phyloP scores from a whole-genome alignment of 2,329 filamentous ascomycete species.

The Colletotrichum sp. region DNA sequence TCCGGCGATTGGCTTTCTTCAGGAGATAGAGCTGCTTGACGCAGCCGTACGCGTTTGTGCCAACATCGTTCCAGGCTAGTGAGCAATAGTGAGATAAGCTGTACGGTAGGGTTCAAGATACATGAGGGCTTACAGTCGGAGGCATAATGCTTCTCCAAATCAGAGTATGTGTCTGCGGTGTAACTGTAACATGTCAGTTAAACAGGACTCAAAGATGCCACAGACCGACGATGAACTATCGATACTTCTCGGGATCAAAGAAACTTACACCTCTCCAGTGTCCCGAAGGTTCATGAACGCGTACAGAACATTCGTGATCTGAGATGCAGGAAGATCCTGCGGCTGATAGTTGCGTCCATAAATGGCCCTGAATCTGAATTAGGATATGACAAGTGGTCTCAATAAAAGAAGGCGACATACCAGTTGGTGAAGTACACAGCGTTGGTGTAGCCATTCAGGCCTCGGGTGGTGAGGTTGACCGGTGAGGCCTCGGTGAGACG shows the following conservation, averaged over 20 bases:
- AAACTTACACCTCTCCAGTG: slow-evolving; percentile 72
- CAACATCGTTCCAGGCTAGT: slow-evolving; percentile 13
- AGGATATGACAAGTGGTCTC: accelerated
- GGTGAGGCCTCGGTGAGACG: not conserved
- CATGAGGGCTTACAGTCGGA: slow-evolving; percentile 59
- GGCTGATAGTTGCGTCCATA: slow-evolving; percentile 78
- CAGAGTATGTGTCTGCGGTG: slow-evolving; percentile 73
- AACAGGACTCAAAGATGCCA: accelerated
- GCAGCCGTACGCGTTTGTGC: slow-evolving; percentile 76
- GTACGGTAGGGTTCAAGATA: accelerated
- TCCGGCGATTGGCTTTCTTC: slow-evolving; percentile 77
- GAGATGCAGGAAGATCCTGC: slow-evolving; percentile 69
- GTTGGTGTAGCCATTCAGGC: slow-evolving; percentile 41
- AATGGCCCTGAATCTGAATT: slow-evolving; percentile 58
- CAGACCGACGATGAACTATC: accelerated
- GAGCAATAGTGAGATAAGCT: not conserved
- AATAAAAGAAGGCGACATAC: slow-evolving; percentile 29
- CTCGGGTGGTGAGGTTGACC: not conserved
- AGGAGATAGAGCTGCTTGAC: slow-evolving; percentile 80
- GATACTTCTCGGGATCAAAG: accelerated
- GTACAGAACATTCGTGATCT: slow-evolving; percentile 81
- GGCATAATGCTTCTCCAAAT: slow-evolving; percentile 75
- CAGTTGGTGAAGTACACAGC: slow-evolving; percentile 56
- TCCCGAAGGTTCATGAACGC: slow-evolving; percentile 79
- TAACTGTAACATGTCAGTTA: slow-evolving; percentile 40